phyloP scores from a whole-genome alignment of 257 asterid species.

The Gentiana macrophylla region DNA sequence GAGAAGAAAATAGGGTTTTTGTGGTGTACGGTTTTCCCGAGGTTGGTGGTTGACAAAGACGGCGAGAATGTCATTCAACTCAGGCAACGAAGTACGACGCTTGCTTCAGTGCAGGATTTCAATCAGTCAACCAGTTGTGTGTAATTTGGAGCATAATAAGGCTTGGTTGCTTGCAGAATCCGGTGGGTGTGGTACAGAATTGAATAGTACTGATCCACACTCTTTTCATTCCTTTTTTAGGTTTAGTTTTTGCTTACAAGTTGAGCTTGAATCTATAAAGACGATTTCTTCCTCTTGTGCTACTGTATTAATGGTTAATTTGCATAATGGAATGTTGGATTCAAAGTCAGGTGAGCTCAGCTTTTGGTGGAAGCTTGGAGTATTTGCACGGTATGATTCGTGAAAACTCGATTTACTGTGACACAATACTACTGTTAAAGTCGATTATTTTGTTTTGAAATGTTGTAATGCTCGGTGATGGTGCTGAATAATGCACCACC shows the following conservation, averaged over 20 bases:
- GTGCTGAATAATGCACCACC: too few relatives aligned
- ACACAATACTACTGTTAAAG: not conserved
- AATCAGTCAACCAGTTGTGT: not conserved
- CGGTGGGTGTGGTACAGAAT: slow-evolving; percentile 66
- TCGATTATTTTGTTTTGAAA: too few relatives aligned
- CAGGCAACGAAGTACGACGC: too few relatives aligned
- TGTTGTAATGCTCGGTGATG: too few relatives aligned
- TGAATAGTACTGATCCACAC: slow-evolving; percentile 48
- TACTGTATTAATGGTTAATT: slow-evolving; percentile 85
- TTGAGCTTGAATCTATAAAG: slow-evolving; percentile 78
- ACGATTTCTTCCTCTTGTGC: slow-evolving; percentile 40
- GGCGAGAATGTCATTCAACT: too few relatives aligned
- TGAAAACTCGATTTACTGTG: not conserved
- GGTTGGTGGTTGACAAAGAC: too few relatives aligned
- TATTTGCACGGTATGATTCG: too few relatives aligned
- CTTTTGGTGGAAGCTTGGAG: slow-evolving; percentile 12
- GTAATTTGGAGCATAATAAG: slow-evolving; percentile 52
- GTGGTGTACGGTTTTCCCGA: too few relatives aligned
- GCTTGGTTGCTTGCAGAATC: slow-evolving; percentile 93
- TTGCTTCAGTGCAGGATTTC: too few relatives aligned
- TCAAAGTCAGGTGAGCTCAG: slow-evolving; percentile 49
- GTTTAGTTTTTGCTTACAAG: slow-evolving; percentile 82
- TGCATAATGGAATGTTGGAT: slow-evolving; percentile 64
- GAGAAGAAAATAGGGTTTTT: too few relatives aligned
- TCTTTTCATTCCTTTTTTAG: slow-evolving; percentile 87